Percentiles rank a stretch among this genome's conserved stretches.
These are phyloP conservation scores for Stenocarpella maydis DNA, from an alignment of 2,329 filamentous ascomycete species.

Conservation along the genomic window DNA sequence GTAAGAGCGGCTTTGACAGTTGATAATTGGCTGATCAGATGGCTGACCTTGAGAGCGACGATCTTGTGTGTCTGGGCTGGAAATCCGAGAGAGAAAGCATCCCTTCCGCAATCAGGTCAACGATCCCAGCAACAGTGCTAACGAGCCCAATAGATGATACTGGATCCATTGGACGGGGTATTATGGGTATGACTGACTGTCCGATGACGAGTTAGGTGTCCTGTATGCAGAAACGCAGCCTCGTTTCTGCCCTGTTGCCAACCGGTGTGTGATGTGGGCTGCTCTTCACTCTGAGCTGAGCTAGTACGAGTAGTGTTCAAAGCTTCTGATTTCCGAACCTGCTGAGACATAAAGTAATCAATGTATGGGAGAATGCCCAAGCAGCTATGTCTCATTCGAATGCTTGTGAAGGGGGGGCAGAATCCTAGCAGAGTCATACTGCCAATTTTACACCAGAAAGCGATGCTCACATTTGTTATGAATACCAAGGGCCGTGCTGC, in stretches of 20 bases:
- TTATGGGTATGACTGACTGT: neutral
- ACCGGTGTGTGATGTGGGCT: neutral
- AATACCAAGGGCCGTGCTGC: neutral
- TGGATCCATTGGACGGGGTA: neutral
- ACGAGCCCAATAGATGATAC: neutral
- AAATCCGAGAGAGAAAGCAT: slow-evolving; percentile 2
- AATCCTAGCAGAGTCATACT: neutral
- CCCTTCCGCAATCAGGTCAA: neutral
- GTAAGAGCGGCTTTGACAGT: neutral
- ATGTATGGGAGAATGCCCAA: too few species aligned
- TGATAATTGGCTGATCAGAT: neutral
- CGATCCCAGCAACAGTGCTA: neutral
- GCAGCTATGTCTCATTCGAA: neutral
- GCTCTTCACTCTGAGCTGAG: neutral
- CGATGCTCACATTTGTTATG: neutral
- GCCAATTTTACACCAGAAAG: neutral
- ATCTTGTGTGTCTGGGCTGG: neutral
- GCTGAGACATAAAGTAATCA: too few species aligned
- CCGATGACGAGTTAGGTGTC: neutral
- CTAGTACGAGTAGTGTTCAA: neutral
- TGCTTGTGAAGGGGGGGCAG: neutral
- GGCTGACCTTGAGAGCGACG: slow-evolving; percentile 6
- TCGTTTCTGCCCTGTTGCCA: neutral
- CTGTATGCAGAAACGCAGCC: neutral
- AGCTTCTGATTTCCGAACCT: too few species aligned